Base-by-base conservation (phyloP, 129 eudicot genomes). In the Centrapalus pauciflorus region DNA sequence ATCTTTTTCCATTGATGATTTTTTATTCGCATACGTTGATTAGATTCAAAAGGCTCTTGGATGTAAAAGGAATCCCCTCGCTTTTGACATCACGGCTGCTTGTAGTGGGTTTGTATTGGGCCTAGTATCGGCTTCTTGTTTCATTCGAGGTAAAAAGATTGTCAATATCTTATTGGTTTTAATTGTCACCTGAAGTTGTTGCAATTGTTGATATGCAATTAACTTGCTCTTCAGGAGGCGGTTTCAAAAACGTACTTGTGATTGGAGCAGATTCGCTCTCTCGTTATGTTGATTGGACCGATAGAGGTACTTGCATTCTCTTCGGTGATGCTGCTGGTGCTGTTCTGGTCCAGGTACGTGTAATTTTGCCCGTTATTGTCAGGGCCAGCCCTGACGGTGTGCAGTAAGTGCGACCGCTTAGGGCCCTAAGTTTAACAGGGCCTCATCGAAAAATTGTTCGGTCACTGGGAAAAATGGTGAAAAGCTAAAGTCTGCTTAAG, bases 261-360 rank as follows among this genome's bases (percentile, higher is more conserved):
- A 81, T 91, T 68, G 97, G 94, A 28, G 97, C 96, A 27, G 96
- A 91, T 91, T 77, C 86, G 21, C 77, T 91, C 30, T 91, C 96
- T 66, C 96, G 96, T 52, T 84, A 76, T 81, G 88, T 91, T 77
- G 97, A 91, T 77, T 91, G 96, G 97, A 84, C 93, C 7, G 96
- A 91, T 56, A 82, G 97, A 83, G 94, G 94, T 57, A 78, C 94
- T 4, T 91, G 97, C 58, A 87, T 91, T 63, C 90, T 87, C 56
- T 91, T 91, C 54, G 97, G 96, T 61, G 97, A 91, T 85, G 97
- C 82, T 81, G 97, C 97, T 74, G 96, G 97, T 71, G 97, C 97
- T 33, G 90, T 91, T 40, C 58, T 91, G 70, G 86, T 91, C 33
- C 96, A 91, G 94, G 97, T 91, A 61, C 16, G 24, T 21, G 1